Evolutionary conservation across 2,329 filamentous ascomycete genomes (phyloP), one percentile per base, ranked within the genome.

Genomic region (Talaromyces funiculosus): DNA sequence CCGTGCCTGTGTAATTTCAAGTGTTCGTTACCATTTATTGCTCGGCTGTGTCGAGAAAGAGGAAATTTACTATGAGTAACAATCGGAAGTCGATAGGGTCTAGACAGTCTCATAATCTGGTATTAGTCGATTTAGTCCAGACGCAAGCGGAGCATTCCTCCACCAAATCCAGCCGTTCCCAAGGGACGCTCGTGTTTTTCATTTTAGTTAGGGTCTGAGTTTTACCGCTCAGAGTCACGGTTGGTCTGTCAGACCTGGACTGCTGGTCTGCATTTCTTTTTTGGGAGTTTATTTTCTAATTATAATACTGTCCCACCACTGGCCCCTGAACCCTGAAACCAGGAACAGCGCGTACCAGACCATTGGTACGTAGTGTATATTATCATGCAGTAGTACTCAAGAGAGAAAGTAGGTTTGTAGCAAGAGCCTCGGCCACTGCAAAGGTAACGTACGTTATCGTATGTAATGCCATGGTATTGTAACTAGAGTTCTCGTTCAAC

Each of bases 121-220:
- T 26, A 29, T 16, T 26, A 22, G 29, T 42, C 14, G 29, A 18
- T 49, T 49, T n/a, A 26, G 26, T 9, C 22, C 29, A 35, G 31
- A 49, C 45, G 42, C 55, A 57, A 57, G 55, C 55, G 55, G 55
- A 57, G 55, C 55, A 57, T 49, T 49, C 55, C 42, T 47, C 55
- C 29, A 51, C 47, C 33, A n/a, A 10, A 26, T 45, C 24, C 42
- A 26, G 42, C 9, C 33, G 16, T 35, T 26, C 55, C 55, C 55
- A 57, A 57, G 55, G 55, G 26, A 33, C 22, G 9, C 4, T 29
- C 16, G 18, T 31, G 26, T 12, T 18, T 47, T 47, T 47, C 43
- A 47, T 18, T 47, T 47, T 47, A 47, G 43, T 9, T 47, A n/a
- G 29, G 24, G 22, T 29, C 16, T 47, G 29, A 47, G 22, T 47